Conservation (phyloP, 2,329 filamentous ascomycete species). For the Ceratocystis colombiana region DNA sequence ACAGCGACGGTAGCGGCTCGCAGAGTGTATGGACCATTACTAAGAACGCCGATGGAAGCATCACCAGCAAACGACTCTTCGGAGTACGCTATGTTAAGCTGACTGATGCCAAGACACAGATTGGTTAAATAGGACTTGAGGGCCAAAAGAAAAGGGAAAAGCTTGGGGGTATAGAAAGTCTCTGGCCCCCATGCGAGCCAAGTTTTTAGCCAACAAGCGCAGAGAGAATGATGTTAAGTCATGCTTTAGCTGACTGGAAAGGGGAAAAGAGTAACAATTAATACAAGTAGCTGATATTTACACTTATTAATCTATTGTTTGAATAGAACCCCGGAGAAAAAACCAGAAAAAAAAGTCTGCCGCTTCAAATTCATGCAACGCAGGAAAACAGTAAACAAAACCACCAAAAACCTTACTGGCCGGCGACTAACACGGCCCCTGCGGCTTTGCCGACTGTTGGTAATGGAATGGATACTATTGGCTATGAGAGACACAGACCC, state of each 20-base stretch:
- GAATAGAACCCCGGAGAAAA: neutral
- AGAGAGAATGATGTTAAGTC: neutral
- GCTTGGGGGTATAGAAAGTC: neutral
- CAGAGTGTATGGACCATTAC: conserved; percentile 68
- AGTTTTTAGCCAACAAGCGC: neutral
- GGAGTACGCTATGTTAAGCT: conserved; percentile 69
- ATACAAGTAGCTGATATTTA: neutral
- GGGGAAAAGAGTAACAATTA: neutral
- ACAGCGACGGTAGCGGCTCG: conserved; percentile 36
- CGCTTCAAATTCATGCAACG: neutral
- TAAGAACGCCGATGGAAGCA: conserved; percentile 54
- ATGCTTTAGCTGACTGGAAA: neutral
- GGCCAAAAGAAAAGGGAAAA: neutral
- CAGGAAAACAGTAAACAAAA: neutral
- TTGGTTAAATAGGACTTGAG: neutral
- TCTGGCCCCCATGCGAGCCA: too few species aligned
- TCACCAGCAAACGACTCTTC: conserved; percentile 48
- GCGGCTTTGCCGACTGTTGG: conserved; percentile 16
- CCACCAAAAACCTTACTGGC: too few species aligned
- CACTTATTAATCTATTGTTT: neutral
- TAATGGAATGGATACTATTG: conserved; percentile 7
- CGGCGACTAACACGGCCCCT: conserved; percentile 8
- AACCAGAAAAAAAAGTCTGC: neutral
- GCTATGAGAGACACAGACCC: neutral
- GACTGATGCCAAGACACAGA: conserved; percentile 51